Percentiles rank a stretch among this genome's conserved stretches.
These are phyloP conservation scores for Astragalus membranaceus DNA, from an alignment of 306 rosid species.

Conservation along the genomic window DNA sequence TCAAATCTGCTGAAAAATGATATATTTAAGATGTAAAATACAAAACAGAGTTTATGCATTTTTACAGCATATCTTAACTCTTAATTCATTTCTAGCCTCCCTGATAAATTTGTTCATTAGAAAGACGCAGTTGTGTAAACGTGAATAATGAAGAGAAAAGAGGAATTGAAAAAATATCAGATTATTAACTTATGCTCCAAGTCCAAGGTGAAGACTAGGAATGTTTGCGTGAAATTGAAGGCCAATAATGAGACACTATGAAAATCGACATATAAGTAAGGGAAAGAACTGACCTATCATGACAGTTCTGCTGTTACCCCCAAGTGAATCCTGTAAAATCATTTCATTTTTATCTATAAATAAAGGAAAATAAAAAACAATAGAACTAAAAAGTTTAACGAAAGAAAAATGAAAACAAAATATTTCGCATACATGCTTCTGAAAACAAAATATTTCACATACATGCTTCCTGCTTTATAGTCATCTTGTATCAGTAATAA, in stretches of 20 bases:
- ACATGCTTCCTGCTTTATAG: slow-evolving; percentile 7
- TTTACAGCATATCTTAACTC: background rate
- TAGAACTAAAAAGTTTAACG: background rate
- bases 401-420: background rate
- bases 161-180: background rate
- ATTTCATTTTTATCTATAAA: slow-evolving; percentile 18
- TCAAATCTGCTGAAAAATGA: slow-evolving; percentile 4
- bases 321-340: slow-evolving; percentile 93
- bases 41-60: background rate
- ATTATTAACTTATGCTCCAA: background rate
- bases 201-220: slow-evolving; percentile 11
- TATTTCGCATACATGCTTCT: no score
- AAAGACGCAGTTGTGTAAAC: background rate
- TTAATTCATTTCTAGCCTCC: background rate
- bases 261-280: background rate
- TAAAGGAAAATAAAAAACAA: background rate
- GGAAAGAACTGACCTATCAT: slow-evolving; percentile 71
- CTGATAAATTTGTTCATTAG: background rate
- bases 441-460: background rate
- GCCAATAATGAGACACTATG: background rate
- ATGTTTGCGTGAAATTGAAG: background rate
- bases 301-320: slow-evolving; percentile 98
- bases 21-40: background rate
- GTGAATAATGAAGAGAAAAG: background rate
- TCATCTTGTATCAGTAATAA: slow-evolving; percentile 1